Evolutionary conservation across 2,329 filamentous ascomycete species (phyloP), one percentile per base, ranked within the genome.

Genomic region (Akanthomyces uredinophilus): DNA sequence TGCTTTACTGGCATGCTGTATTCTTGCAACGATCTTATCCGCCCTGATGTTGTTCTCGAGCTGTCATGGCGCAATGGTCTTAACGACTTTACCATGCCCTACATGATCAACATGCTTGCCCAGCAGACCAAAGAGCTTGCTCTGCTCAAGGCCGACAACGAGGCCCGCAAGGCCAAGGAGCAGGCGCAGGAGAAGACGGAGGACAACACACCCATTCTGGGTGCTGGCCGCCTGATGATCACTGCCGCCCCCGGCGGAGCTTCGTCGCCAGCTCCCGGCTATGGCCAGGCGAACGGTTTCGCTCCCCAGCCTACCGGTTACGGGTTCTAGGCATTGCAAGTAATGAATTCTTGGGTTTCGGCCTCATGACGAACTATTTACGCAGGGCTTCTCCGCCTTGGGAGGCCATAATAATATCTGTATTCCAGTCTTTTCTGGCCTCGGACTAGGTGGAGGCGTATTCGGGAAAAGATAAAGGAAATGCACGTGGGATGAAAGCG

Each of bases 1-100:
- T 99, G 95, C 84, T 99, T 96, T 74, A 95, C 97, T n/a, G 96
- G 93, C 73, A 99, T 99, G 93, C 85, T 99, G 54, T 99, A 99
- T 73, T 89, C 96, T 58, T 99, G 95, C 83, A 96, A 99, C 78
- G 95, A 98, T 64, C 89, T 99, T 65, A 93, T 99, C 69, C 91
- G 92, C 20, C 89, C 96, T 4, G 92, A 98, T 72, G 82, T 96
- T 58, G 89, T 99, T 63, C 86, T 99, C 76, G 95, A 99, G 80
- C 85, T 99, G 63, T 98, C 95, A 64, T 99, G 95, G 95, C 94
- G 95, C 69, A 84, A 96, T 73, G 92, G 92, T 64, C 88, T 99
- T 44, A 87, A 88, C 70, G 95, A 99, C 80, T 99, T 96, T 79
- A 96, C 93, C 53, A 99, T 99, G 96, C 95, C 95, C 20, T 99